Conservation (phyloP, 805 yeast species). For the Wickerhamiella cacticola region DNA sequence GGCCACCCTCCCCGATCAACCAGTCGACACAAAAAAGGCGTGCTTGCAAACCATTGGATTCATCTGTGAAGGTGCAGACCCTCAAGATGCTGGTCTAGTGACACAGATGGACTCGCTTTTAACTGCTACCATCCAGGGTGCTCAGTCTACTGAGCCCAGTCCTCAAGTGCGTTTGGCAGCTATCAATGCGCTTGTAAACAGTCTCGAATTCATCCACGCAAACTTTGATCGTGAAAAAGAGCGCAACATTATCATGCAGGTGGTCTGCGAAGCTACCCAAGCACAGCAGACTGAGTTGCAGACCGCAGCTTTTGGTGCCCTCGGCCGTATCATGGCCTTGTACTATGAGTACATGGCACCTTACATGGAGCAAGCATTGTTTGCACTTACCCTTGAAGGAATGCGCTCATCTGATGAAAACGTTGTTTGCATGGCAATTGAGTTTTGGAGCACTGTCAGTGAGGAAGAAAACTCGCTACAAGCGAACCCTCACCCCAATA, state of each 20-base stretch:
- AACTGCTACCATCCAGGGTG: slow-evolving; percentile 95
- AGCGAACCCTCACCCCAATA: slow-evolving; percentile 26
- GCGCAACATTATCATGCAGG: slow-evolving; percentile 95
- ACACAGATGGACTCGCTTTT: slow-evolving; percentile 83
- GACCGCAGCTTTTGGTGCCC: slow-evolving; percentile 91
- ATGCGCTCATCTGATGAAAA: slow-evolving; percentile 76
- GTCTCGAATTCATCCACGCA: slow-evolving; percentile 74
- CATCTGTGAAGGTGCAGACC: slow-evolving; percentile 91
- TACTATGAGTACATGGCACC: slow-evolving; percentile 84
- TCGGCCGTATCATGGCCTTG: slow-evolving; percentile 79
- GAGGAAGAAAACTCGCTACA: slow-evolving; percentile 72
- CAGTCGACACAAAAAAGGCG: slow-evolving; percentile 71
- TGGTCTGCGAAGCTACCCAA: slow-evolving; percentile 98
- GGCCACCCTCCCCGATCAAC: slow-evolving; percentile 68
- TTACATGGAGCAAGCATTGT: slow-evolving; percentile 95
- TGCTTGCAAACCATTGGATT: slow-evolving; percentile 85
- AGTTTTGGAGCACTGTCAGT: slow-evolving; percentile 99
- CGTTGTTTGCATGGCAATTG: slow-evolving; percentile 97
- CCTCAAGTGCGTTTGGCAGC: slow-evolving; percentile 76
- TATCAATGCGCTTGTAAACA: slow-evolving; percentile 77
- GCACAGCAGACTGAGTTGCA: slow-evolving; percentile 69
- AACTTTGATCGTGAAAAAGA: slow-evolving; percentile 91
- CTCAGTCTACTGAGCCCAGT: slow-evolving; percentile 68
- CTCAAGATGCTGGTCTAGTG: slow-evolving; percentile 59
- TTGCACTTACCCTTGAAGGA: slow-evolving; percentile 77